Evolutionary conservation across 1,139 yeast genomes (phyloP).

Genomic region (Hanseniaspora uvarum): DNA sequence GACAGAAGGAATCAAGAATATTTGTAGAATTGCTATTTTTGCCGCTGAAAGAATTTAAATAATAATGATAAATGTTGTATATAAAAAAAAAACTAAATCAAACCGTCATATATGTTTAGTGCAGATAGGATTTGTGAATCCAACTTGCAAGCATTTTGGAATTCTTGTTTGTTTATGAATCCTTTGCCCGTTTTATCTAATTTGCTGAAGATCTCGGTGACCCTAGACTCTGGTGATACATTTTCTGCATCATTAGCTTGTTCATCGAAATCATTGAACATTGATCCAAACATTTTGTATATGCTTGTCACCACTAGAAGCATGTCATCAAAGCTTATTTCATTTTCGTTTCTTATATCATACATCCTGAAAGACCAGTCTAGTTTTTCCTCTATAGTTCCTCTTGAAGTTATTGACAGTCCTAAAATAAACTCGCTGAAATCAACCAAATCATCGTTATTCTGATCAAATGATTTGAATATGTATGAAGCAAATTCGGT

Average conservation of each 20-base stretch:
- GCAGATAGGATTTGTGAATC: conserved; percentile 80
- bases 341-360: conserved; percentile 72
- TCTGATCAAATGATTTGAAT: conserved; percentile 80
- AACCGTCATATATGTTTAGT: conserved; percentile 66
- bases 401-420: conserved; percentile 78
- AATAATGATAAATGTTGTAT: neutral
- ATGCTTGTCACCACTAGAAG: conserved; percentile 70
- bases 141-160: conserved; percentile 65
- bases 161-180: conserved; percentile 67
- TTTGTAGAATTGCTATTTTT: conserved; percentile 83
- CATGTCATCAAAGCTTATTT: conserved; percentile 66
- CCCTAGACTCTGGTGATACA: conserved; percentile 79
- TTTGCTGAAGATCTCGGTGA: conserved; percentile 63
- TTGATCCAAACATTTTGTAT: conserved; percentile 90
- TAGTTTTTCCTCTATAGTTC: conserved; percentile 74
- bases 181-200: conserved; percentile 64
- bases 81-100: conserved; percentile 38
- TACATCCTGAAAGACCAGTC: conserved; percentile 81
- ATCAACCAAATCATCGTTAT: conserved; percentile 70
- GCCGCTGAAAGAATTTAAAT: conserved; percentile 57
- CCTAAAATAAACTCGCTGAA: conserved; percentile 90
- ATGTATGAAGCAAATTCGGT: conserved; percentile 80
- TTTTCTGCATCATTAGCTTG: neutral
- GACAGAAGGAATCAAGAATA: conserved; percentile 75
- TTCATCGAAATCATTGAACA: conserved; percentile 47